Percentiles rank a stretch among this genome's conserved stretches.
Evolutionary conservation across 2,329 filamentous ascomycete genomes (phyloP).

Genomic region (Fusarium sp.): DNA sequence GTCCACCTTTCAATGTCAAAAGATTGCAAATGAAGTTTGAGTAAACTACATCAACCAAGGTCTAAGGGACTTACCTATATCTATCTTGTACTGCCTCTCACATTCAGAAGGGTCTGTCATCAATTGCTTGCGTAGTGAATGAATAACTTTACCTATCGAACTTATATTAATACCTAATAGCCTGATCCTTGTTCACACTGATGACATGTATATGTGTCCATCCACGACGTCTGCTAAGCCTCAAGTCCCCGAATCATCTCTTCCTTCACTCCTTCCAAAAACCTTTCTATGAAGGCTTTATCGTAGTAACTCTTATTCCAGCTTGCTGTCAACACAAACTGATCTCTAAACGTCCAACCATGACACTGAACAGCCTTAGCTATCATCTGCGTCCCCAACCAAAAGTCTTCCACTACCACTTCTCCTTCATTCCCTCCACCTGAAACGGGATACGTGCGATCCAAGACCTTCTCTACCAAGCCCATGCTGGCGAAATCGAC

Average conservation of each 20-base stretch:
- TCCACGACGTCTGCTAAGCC: background rate
- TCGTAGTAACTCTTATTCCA: slow-evolving; percentile 50
- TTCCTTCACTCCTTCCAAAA: slow-evolving; percentile 36
- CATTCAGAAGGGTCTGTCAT: too few relatives aligned
- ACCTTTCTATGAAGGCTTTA: slow-evolving; percentile 38
- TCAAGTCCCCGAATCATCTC: background rate
- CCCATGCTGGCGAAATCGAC: slow-evolving; percentile 47
- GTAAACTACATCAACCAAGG: too few relatives aligned
- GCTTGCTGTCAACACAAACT: slow-evolving; percentile 47
- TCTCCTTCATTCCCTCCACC: slow-evolving; percentile 22
- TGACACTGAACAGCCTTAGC: slow-evolving; percentile 44
- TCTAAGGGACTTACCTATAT: too few relatives aligned
- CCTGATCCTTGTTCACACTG: too few relatives aligned
- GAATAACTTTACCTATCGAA: too few relatives aligned
- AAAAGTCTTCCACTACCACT: slow-evolving; percentile 43
- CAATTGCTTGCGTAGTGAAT: too few relatives aligned
- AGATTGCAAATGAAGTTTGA: background rate
- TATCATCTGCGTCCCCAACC: slow-evolving; percentile 49
- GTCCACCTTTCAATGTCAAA: background rate
- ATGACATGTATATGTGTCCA: too few relatives aligned
- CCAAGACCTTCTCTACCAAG: slow-evolving; percentile 41
- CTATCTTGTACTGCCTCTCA: too few relatives aligned
- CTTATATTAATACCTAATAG: too few relatives aligned
- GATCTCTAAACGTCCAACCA: slow-evolving; percentile 50
- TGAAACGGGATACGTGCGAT: slow-evolving; percentile 34